Evolutionary conservation across 345 rosid species (phyloP).

Genomic region (Eutrema japonicum): DNA sequence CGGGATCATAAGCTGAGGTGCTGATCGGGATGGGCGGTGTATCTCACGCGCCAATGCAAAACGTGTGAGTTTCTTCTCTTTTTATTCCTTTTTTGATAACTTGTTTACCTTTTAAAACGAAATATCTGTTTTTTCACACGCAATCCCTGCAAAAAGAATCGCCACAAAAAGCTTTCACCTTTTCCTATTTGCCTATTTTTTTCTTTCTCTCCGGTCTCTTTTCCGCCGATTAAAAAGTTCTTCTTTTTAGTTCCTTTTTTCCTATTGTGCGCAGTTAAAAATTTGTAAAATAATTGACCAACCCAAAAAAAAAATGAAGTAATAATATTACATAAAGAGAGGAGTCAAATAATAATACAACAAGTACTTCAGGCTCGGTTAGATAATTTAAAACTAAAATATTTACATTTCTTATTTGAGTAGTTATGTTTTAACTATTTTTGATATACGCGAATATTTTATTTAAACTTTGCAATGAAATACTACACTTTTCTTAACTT

Average conservation of each 20-base stretch:
- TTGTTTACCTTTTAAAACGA: slow-evolving; percentile 29
- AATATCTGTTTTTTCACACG: slow-evolving; percentile 39
- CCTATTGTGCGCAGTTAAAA: background rate
- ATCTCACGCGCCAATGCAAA: slow-evolving; percentile 3
- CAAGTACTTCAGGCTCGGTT: background rate
- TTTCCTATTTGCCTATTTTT: slow-evolving; percentile 32
- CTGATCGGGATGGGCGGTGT: slow-evolving; percentile 3
- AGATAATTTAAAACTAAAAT: background rate
- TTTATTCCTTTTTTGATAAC: background rate
- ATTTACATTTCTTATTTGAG: background rate
- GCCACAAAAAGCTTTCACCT: slow-evolving; percentile 39
- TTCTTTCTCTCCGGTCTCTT: slow-evolving; percentile 16
- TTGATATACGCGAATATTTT: background rate
- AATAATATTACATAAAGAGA: too few relatives aligned
- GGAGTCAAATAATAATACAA: background rate
- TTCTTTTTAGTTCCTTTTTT: background rate
- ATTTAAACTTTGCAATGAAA: background rate
- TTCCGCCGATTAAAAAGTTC: slow-evolving; percentile 42
- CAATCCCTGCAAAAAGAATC: slow-evolving; percentile 49
- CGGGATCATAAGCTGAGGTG: background rate
- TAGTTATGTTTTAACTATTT: background rate
- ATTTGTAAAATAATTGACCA: background rate
- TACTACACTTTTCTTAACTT: background rate
- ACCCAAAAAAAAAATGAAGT: too few relatives aligned
- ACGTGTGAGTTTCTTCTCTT: slow-evolving; percentile 12